These are phyloP conservation scores for Blepharisma japonicum DNA, from an alignment of 73 alveolate genomes.

Conservation along the genomic window DNA sequence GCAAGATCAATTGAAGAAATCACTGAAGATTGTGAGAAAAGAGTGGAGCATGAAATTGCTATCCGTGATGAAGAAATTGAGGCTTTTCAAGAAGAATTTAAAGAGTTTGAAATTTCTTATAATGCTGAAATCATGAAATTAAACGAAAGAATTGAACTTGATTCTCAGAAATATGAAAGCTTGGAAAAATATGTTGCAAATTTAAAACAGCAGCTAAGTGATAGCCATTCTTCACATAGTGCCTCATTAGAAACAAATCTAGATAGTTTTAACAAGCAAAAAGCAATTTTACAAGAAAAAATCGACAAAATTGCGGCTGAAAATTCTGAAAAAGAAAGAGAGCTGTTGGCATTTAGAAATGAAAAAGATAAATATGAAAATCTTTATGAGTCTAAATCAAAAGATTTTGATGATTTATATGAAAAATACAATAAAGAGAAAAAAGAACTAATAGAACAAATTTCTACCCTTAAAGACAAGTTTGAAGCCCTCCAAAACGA, in stretches of 20 bases:
- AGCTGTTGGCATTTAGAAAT: conserved; percentile 54
- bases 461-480: not conserved
- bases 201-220: not conserved
- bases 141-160: not conserved
- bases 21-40: conserved; percentile 48
- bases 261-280: conserved; percentile 35
- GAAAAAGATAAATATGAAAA: conserved; percentile 63
- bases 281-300: conserved; percentile 57
- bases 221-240: not conserved
- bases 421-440: conserved; percentile 63
- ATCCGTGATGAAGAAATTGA: conserved; percentile 38
- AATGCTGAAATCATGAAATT: conserved; percentile 1
- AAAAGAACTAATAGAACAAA: not conserved
- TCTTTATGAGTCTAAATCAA: conserved; percentile 80
- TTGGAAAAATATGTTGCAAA: not conserved
- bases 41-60: conserved; percentile 41
- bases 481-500: not conserved
- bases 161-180: not conserved
- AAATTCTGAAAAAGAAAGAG: conserved; percentile 53
- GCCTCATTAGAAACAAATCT: not conserved
- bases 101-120: not conserved
- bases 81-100: not conserved
- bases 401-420: conserved; percentile 78
- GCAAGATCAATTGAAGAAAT: conserved; percentile 24
- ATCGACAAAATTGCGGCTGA: conserved; percentile 56